Evolutionary conservation across 768 basidiomycete genomes (phyloP), one percentile per base, ranked within the genome.

Genomic region (Boletus coccyginus): DNA sequence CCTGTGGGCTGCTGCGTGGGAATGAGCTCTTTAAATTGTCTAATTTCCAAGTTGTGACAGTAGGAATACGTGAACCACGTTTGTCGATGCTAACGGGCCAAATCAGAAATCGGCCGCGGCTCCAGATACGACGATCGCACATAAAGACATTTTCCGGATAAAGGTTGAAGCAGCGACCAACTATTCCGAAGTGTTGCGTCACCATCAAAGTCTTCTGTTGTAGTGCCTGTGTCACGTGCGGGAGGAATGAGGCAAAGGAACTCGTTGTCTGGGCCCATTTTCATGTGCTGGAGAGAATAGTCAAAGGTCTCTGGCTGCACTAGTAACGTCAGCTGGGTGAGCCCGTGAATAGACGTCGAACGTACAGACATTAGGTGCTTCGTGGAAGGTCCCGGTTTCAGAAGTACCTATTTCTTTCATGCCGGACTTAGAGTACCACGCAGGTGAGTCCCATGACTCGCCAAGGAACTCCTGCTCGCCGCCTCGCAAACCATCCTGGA

Each of bases 1-100:
- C 90, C 89, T 72, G 86, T 78, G 62, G 85, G 82, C 48, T 83
- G 77, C 60, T 86, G 86, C 52, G 82, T 71, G 67, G 83, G 85
- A 62, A 77, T 68, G 56, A 89, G 76, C 71, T 94, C 94, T 73
- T 90, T 90, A 79, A 98, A 99, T 74, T 99, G 97, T 55, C 95
- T 87, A 58, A 98, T 93, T 74, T 97, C 87, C 50, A 85, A 82
- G 72, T 94, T 91, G 76, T 99, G 94, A 76, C 96, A 94, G 73
- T 91, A 97, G 47, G 92, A 87, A 75, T 98, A 98, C 38, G 94
- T 98, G 77, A 98, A 98, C 94, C 94, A 97, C 39, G 87, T 85
- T 77, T 93, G 90, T 63, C 84, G 84, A 69, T 88, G 85, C 88
- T 93, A 75, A 59, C 52, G 62, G 56, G 66, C 47, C 45, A 56